These are phyloP conservation scores for Cytidiella melzeri DNA, from an alignment of 768 basidiomycete genomes.

Conservation along the genomic window DNA sequence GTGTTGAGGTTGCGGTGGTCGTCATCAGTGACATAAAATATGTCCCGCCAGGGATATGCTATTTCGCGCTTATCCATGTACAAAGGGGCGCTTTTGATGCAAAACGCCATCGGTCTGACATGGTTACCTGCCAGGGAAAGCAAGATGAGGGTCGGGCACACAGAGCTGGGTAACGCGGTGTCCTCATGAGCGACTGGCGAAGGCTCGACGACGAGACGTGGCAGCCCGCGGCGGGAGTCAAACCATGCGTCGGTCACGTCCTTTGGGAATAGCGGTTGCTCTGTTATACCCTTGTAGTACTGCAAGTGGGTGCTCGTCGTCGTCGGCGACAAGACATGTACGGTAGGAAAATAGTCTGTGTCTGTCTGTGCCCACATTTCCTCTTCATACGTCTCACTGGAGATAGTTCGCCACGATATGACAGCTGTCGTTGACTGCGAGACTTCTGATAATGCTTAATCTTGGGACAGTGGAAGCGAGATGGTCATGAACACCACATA, in stretches of 20 bases:
- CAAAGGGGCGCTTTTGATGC: too few species aligned
- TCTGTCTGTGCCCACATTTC: neutral
- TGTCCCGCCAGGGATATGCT: too few species aligned
- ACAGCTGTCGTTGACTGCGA: neutral
- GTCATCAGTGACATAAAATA: too few species aligned
- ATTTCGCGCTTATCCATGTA: too few species aligned
- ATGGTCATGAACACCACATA: constrained; percentile 6
- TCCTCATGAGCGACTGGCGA: neutral
- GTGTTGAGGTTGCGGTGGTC: constrained; percentile 9
- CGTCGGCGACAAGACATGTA: constrained; percentile 15
- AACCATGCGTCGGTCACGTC: constrained; percentile 11
- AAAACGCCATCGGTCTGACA: too few species aligned
- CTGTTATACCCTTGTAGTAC: neutral
- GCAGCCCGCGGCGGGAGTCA: constrained; percentile 11
- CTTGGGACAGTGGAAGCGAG: constrained; percentile 1
- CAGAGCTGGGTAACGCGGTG: too few species aligned
- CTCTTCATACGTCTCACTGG: neutral
- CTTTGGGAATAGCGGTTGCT: constrained; percentile 10
- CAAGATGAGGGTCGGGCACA: too few species aligned
- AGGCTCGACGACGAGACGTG: constrained; percentile 8
- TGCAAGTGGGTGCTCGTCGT: neutral
- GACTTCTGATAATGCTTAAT: too few species aligned
- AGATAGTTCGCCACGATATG: constrained; percentile 1
- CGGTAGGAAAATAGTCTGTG: constrained; percentile 1
- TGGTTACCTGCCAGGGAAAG: too few species aligned